Evolutionary conservation across 1,284 basidiomycete species (phyloP), one percentile per base, ranked within the genome.

Genomic region (Pisolithus thermaeus): DNA sequence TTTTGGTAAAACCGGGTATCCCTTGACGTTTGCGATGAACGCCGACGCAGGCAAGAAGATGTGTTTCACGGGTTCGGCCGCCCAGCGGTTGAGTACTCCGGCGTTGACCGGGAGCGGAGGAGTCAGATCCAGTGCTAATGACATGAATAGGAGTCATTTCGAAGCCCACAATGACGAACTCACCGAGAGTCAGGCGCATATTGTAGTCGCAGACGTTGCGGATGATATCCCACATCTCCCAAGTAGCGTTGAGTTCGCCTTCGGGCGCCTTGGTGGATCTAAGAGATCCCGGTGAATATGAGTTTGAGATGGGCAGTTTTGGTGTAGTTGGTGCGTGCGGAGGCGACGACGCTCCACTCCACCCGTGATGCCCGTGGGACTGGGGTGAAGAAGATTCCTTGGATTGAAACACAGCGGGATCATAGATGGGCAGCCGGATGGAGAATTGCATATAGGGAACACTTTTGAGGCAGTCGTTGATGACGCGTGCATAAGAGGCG

Each of bases 201-300:
- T 87, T 87, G 68, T 95, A 96, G 48, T 84, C 85, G 69, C 96
- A 98, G 18, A 97, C 76, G 3, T 85, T 84, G 52, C 94, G 79
- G 53, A 99, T 90, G 44, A 86, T 80, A 68, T 98, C 95, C 97
- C 97, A 99, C 78, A 94, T 93, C 67, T 99, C 95, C 95, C 96
- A 99, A 1, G 90, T 92, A 5, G 83, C 84, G 62, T 88, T 87
- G 22, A 90, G 77, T 58, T 92, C 87, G 7, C 76, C 75, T 56
- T 78, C 79, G 47, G 74, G 69, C 14, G 65, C 69, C 35, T 64
- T 65, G 41, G 50, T 44, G 4, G 65, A 57, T 30, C 65, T 61
- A 38, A 60, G 54, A 22, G 62, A 57, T 25, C 52, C 61, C 46
- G 54, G 44, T 25, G 58, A 47, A 16, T 47, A 42, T 20, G 50